Base-by-base conservation (phyloP, 139 green algal species). In the Dunaliella primolecta region DNA sequence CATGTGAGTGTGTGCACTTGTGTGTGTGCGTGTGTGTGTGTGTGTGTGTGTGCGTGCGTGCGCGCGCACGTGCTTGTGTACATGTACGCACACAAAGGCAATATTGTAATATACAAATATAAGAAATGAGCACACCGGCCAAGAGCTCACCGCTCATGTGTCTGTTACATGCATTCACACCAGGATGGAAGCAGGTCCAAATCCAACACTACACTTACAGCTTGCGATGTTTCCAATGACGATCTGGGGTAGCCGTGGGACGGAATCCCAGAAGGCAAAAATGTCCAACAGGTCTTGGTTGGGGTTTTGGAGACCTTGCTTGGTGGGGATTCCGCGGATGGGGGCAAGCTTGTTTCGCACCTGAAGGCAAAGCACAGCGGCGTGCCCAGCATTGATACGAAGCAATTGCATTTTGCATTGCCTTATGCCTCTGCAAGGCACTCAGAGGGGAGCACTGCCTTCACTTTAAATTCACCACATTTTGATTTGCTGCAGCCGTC, bases 321-420 rank as follows among this genome's bases (percentile, higher is more conserved):
- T 99, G 34, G 95, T 98, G 21, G 97, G 97, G 84, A 99, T 97
- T 81, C 97, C 97, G 11, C 97, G 91, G 79, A 99, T 98, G 71
- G 97, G 97, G 2, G 97, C 97, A 80, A 99, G 88, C 23, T 93
- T 87, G 7, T 84, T 90, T 21, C 96, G 86, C 76, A 97, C 92
- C 80, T 84, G 56, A 15, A 33, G 1, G 3, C 31, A 70, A 7
- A 35, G 20, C 23, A 11, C 64, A 33, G 35, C 77, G 70, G 1
- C 21, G 20, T 23, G 56, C 56, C 21, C 56, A 74, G 72, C 72
- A 34, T 78, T 3, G 25, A 78, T 27, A 34, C 24, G 20, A 27
- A 23, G 25, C 72, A 20, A 74, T n/a, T 23, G 23, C 3, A 15
- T 23, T 31, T 27, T 78, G 24, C 72, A 78, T 78, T 23, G 21